Percentiles rank a stretch among this genome's conserved stretches.
Conservation (phyloP, 768 basidiomycete genomes). For the Rhizopogon salebrosus region DNA sequence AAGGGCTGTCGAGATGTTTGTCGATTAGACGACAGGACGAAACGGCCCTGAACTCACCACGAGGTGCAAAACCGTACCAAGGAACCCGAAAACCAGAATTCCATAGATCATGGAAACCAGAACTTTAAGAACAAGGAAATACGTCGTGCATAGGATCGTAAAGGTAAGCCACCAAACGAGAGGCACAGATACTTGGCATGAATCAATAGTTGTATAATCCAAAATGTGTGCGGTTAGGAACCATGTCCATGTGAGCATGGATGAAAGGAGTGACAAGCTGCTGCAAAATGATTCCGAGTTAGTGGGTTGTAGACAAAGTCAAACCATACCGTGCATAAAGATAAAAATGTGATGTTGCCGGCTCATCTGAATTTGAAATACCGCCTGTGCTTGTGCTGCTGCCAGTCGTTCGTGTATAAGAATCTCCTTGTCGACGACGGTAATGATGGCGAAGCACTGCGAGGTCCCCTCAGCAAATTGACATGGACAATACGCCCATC, state of each 20-base stretch:
- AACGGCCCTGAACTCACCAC: constrained; percentile 46
- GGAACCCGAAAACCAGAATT: too few species aligned
- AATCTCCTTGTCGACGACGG: constrained; percentile 12
- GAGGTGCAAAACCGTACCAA: constrained; percentile 74
- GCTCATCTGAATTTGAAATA: constrained; percentile 20
- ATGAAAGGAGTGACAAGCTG: constrained; percentile 60
- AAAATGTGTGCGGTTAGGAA: constrained; percentile 79
- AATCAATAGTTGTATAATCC: constrained; percentile 68
- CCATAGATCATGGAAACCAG: too few species aligned
- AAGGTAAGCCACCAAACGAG: constrained; percentile 88
- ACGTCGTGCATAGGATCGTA: constrained; percentile 74
- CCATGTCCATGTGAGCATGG: constrained; percentile 73
- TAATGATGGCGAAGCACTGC: constrained; percentile 1
- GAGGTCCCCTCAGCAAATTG: background rate
- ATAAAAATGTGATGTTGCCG: constrained; percentile 18
- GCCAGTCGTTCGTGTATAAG: constrained; percentile 6
- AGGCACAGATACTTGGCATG: constrained; percentile 69
- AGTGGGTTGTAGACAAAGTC: background rate
- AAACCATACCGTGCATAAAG: constrained; percentile 23
- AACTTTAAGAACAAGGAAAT: constrained; percentile 69
- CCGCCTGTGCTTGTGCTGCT: constrained; percentile 11
- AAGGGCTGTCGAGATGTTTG: constrained; percentile 42
- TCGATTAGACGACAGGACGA: constrained; percentile 1
- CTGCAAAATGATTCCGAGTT: background rate
- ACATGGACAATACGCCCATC: constrained; percentile 14